Base-by-base conservation (phyloP, 192 early-diverging fungal species). In the Coemansia sp. region DNA sequence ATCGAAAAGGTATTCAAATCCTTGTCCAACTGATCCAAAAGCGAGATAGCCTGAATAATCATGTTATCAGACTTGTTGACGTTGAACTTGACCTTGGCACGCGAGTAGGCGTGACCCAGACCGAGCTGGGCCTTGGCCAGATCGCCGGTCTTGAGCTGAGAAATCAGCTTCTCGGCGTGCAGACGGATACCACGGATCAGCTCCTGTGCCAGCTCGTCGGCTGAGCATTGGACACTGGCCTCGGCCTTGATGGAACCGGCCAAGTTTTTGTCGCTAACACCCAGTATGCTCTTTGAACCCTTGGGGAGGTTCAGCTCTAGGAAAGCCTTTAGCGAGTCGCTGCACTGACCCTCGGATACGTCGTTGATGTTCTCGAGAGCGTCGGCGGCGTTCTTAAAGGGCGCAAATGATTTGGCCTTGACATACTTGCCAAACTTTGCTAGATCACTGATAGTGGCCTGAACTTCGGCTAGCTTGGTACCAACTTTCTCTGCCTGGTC, bases 31-130 rank as follows among this genome's bases (percentile, higher is more conserved):
- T 98, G 94, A 85, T 98, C 97, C 74, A 98, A 86, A 11, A 99
- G 88, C 44, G 92, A 90, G 69, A 98, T 97, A 26, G 91, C 91
- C 86, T 94, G 92, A 65, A 94, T 93, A 69, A 93, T 94, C 92
- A 95, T 95, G 88, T 98, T 99, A 85, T 99, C 97, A 37, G 91
- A 90, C 66, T 96, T 85, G 90, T 99, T 95, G 57, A 98, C 96
- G 86, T 98, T 97, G 88, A 99, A 99, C 94, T 99, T 98, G 74
- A 99, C 96, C 84, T 99, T 99, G 59, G 95, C 91, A 42, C 98
- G 90, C 66, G 98, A 99, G 86, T 97, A 98, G 14, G 93, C 91
- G 87, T 99, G 98, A 73, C 96, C 96, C 53, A 99, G 87, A 85
- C 98, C 98, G 21, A 99, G 90, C 86, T 98, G 96, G 42, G 95